Evolutionary conservation across 768 basidiomycete species (phyloP).

Genomic region (Chalciporus sphaerocephalus): DNA sequence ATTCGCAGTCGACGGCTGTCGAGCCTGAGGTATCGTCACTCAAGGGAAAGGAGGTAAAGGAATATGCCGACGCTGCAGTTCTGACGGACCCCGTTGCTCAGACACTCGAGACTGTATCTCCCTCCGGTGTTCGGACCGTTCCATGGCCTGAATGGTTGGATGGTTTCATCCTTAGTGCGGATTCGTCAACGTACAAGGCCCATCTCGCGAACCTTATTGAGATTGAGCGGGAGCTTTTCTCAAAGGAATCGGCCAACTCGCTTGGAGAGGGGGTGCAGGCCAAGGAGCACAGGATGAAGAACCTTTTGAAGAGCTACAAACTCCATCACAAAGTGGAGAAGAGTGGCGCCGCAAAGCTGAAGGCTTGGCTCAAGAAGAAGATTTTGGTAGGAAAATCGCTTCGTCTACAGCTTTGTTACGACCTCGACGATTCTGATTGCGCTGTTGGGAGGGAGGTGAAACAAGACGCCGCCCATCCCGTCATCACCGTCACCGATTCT

Average conservation of each 20-base stretch:
- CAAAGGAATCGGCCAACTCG: slow-evolving; percentile 17
- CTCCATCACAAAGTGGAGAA: slow-evolving; percentile 31
- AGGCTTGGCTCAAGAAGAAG: slow-evolving; percentile 63
- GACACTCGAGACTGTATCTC: slow-evolving; percentile 15
- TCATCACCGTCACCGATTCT: slow-evolving; percentile 22
- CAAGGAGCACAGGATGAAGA: slow-evolving; percentile 39
- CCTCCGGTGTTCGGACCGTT: slow-evolving; percentile 26
- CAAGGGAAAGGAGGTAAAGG: slow-evolving; percentile 18
- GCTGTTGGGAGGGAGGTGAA: slow-evolving; percentile 38
- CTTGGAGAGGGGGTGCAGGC: slow-evolving; percentile 23
- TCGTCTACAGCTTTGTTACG: slow-evolving; percentile 38
- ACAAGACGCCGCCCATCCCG: slow-evolving; percentile 16
- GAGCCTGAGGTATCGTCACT: slow-evolving; percentile 9
- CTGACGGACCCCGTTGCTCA: slow-evolving; percentile 17
- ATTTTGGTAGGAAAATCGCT: slow-evolving; percentile 38
- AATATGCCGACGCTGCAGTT: slow-evolving; percentile 17
- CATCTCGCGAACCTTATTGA: slow-evolving; percentile 34
- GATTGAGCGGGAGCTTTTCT: slow-evolving; percentile 33
- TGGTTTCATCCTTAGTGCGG: slow-evolving; percentile 31
- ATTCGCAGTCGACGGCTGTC: slow-evolving; percentile 58
- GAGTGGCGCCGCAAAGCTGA: slow-evolving; percentile 47
- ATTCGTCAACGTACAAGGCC: slow-evolving; percentile 34
- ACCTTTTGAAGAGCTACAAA: slow-evolving; percentile 41
- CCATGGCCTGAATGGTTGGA: slow-evolving; percentile 43
- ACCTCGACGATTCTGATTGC: slow-evolving; percentile 38